phyloP scores from a whole-genome alignment of 2,329 filamentous ascomycete species.

The Epichloe gansuensis region DNA sequence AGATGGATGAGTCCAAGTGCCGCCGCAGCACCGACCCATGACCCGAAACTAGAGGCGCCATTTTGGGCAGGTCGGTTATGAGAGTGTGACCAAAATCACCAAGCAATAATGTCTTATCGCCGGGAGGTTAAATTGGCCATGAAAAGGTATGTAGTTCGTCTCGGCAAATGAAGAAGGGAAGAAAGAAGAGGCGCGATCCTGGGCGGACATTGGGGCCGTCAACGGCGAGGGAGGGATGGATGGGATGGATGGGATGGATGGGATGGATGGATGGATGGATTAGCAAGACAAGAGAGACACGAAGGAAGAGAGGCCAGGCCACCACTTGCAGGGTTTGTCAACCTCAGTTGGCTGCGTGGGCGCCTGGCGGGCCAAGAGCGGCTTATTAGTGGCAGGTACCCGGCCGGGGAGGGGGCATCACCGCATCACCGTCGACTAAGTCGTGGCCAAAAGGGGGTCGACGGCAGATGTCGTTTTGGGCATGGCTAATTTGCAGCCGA shows the following conservation, averaged over 20 bases:
- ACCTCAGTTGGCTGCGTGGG: background rate
- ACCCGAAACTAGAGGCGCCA: constrained; percentile 12
- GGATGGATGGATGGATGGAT: background rate
- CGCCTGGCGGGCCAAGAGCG: constrained; percentile 1
- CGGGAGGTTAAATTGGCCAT: constrained; percentile 10
- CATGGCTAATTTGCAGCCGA: background rate
- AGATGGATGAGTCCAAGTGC: constrained; percentile 5
- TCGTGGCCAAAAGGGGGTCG: background rate
- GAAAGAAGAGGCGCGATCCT: constrained; percentile 1
- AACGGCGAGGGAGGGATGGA: constrained; percentile 1
- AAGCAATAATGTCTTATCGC: constrained; percentile 11
- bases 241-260: too few relatives aligned
- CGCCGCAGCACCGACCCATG: constrained; percentile 1
- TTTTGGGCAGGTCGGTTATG: constrained; percentile 9
- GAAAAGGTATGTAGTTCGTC: constrained; percentile 6
- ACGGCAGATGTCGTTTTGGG: background rate
- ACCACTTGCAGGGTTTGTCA: background rate
- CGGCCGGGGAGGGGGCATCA: background rate
- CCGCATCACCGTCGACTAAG: background rate
- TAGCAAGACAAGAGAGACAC: background rate
- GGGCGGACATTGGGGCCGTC: constrained; percentile 3
- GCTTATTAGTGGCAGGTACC: constrained; percentile 7
- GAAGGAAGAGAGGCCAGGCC: background rate
- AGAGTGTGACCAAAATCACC: constrained; percentile 5
- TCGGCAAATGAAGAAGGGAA: constrained; percentile 4